These are phyloP conservation scores for Gossypium schwendimanii DNA, from an alignment of 441 rosid species.

Conservation along the genomic window DNA sequence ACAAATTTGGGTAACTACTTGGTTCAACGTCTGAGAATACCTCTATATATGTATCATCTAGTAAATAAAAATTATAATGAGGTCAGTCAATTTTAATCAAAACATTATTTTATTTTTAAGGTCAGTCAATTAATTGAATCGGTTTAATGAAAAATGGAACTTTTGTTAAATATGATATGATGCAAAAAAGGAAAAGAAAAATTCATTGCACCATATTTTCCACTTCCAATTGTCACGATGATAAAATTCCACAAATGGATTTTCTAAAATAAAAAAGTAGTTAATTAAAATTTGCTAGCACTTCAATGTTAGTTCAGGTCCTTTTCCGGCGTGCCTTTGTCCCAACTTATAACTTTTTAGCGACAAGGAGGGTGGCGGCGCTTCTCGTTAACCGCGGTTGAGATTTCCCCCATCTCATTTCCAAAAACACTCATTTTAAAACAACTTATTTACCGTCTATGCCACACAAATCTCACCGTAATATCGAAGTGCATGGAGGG, in stretches of 20 bases:
- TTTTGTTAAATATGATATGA: neutral
- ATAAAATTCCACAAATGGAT: neutral
- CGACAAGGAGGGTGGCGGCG: neutral
- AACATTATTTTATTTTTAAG: too few relatives aligned
- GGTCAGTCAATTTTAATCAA: too few relatives aligned
- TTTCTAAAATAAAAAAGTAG: neutral
- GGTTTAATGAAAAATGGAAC: neutral
- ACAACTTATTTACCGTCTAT: neutral
- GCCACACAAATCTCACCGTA: neutral
- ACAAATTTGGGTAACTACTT: neutral
- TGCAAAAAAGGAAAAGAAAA: too few relatives aligned
- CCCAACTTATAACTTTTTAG: neutral
- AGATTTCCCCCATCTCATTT: neutral
- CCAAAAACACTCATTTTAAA: neutral
- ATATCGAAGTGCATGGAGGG: constrained; percentile 1
- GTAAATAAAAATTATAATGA: neutral
- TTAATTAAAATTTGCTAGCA: neutral
- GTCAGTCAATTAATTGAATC: neutral
- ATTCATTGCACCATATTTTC: neutral
- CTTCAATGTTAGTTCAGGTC: neutral
- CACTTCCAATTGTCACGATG: too few relatives aligned
- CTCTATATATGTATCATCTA: neutral
- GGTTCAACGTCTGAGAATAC: neutral
- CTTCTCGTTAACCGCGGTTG: neutral
- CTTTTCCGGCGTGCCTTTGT: constrained; percentile 17